Evolutionary conservation across 306 rosid species (phyloP), one percentile per base, ranked within the genome.

Genomic region (Cucurbita maxima): DNA sequence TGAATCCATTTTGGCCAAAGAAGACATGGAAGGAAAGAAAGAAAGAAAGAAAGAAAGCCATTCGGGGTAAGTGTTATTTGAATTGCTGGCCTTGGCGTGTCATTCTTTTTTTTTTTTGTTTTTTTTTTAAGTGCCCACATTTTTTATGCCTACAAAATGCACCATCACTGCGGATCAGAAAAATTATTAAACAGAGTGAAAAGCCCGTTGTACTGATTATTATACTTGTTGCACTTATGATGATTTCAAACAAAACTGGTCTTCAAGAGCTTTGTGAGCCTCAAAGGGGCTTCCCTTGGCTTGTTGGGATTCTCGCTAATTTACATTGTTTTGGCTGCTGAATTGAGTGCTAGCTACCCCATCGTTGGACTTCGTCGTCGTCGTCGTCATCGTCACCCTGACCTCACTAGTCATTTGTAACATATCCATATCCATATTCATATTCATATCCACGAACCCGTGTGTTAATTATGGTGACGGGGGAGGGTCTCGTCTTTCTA

Each of bases 21-120:
- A 47, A 47, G 52, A 47, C 52, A 47, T 43, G 9, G 47, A 43
- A 43, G 9, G 47, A 47, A 11, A 47, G 47, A 43, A 47, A 47
- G 52, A 4, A 4, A 47, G 14, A 3, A 11, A 47, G 47, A 43
- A 47, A 47, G 52, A 13, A 4, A 47, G 14, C 52, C 52, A 47
- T 47, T 47, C 74, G 71, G 94, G 97, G 97, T 89, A 88, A 92
- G 96, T 92, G 74, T 78, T 78, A 73, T 75, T 80, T 84, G 82
- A 79, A 81, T 81, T 61, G 94, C 90, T 86, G 97, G 96, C 89
- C 78, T 86, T 80, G 88, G 56, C 75, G 76, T 60, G 67, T 83
- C 81, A 55, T 82, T 89, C 64, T 51, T 47, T 25, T 25, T 25
- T 0, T 25, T 25, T 25, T 25, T 25, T 22, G 0, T 58, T 86